Conservation (phyloP, 768 basidiomycete genomes). For the Mycena maculata region DNA sequence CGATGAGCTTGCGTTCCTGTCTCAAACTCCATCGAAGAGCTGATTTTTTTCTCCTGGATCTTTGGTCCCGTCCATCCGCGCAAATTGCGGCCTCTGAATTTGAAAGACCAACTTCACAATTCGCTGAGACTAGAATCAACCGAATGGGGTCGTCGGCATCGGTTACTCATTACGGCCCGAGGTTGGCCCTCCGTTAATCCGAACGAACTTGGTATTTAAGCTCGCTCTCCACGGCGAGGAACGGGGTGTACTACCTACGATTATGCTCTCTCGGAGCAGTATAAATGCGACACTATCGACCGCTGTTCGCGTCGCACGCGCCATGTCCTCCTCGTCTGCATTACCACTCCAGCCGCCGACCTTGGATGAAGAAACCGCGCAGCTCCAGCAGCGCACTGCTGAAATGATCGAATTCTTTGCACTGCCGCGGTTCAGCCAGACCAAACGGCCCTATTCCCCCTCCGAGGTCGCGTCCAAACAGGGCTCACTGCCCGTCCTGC, state of each 20-base stretch:
- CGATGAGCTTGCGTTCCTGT: no score
- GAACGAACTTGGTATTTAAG: not conserved
- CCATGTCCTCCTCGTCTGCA: constrained; percentile 57
- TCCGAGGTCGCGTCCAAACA: constrained; percentile 88
- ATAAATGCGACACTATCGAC: constrained; percentile 41
- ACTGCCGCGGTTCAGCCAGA: constrained; percentile 75
- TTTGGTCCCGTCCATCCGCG: no score
- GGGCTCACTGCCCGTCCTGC: constrained; percentile 83
- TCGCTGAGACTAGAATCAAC: no score
- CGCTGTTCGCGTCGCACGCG: constrained; percentile 42
- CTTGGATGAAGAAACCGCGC: constrained; percentile 63
- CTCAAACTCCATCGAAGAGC: no score
- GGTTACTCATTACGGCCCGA: no score
- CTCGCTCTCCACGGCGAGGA: not conserved
- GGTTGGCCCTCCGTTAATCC: no score
- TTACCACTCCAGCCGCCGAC: constrained; percentile 72
- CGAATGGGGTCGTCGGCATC: not conserved
- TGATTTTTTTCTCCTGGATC: no score
- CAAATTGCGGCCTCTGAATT: no score
- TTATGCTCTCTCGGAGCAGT: constrained; percentile 46
- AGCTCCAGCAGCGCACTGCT: constrained; percentile 70
- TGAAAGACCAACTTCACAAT: no score
- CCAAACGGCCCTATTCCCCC: constrained; percentile 85
- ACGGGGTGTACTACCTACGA: constrained; percentile 23
- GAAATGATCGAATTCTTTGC: constrained; percentile 80